Evolutionary conservation across 176 grass and related monocot species (phyloP), one percentile per base, ranked within the genome.

Genomic region (Miscanthus lutarioriparius): DNA sequence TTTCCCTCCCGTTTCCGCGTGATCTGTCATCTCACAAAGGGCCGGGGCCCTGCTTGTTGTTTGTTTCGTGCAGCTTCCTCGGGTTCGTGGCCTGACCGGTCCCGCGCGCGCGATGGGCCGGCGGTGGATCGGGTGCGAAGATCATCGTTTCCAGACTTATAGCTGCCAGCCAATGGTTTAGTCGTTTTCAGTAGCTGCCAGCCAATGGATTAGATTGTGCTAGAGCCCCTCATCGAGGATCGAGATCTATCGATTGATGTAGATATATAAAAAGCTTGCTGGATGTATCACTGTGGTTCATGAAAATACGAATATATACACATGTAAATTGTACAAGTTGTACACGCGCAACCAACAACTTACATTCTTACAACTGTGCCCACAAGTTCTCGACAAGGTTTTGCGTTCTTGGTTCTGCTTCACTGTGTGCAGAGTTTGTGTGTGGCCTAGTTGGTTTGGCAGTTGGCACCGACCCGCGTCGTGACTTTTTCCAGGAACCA

Each of bases 21-120:
- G n/a, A 30, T 49, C 41, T 74, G 3, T 56, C 2, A 15, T 64
- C 56, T 41, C 36, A 56, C 10, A 2, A n/a, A n/a, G 53, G n/a
- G n/a, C n/a, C 19, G 51, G 53, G 49, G 5, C 5, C 9, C 22
- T n/a, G n/a, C 3, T 61, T 11, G 7, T 7, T 56, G 51, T 22
- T 8, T 11, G 23, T 62, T 59, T 4, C 51, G 49, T 61, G 80
- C 80, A 87, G 86, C 86, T 87, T 87, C 80, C 86, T 83, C 49
- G 86, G 86, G 41, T 87, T 64, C 73, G 86, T 87, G 40, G 80
- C 80, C 16, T 88, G 65, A 88, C 3, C 20, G 58, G 41, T 14
- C 25, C 17, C 2, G 8, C 28, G 23, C 2, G 8, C 28, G 19
- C 7, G 20, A 54, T 15, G 69, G 17, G 28, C 13, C 16, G 37